Base-by-base conservation (phyloP, 2,329 filamentous ascomycete species). In the Trichoderma arundinaceum region DNA sequence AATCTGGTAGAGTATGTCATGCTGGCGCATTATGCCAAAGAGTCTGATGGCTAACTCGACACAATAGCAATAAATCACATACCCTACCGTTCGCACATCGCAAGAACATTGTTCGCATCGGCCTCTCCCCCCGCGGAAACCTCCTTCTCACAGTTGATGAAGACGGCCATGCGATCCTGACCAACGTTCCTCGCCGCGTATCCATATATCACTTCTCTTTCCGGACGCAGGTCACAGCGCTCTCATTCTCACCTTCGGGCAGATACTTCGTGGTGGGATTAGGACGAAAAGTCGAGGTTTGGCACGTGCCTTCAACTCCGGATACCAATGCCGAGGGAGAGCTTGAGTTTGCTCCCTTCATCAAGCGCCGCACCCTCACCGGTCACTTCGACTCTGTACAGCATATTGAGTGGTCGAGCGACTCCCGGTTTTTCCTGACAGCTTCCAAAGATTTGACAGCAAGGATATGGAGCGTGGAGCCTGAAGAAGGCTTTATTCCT, bases 121-220 rank as follows among this genome's bases (percentile, higher is more conserved):
- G 92, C 71, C 87, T 99, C 64, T 92, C 93, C 57, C 94, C 95
- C 60, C 88, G 89, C 75, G 95, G 94, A 73, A 97, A 97, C 77
- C 86, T 99, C 56, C 86, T 99, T 19, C 89, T 99, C 69, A 92
- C 94, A 7, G 85, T 99, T 70, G 96, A 99, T 81, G 91, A 97
- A 79, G 92, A 96, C 83, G 95, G 95, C 67, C 90, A 91, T 73
- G 93, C 94, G 38, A 96, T 99, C 63, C 83, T 99, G 69, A 97
- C 94, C 62, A 96, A 97, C 74, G 88, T 98, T 43, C 88, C 87
- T 33, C 90, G 94, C 68, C 88, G 93, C 69, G 90, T 97, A 70
- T 86, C 90, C 6, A 88, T 99, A 61, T 96, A 98, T 75, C 90
- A 97, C 78, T 97, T 99, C 77, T 94, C 94, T n/a, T 96, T 99